Evolutionary conservation across 768 basidiomycete species (phyloP).

Genomic region (Fibroporia radiculosa): DNA sequence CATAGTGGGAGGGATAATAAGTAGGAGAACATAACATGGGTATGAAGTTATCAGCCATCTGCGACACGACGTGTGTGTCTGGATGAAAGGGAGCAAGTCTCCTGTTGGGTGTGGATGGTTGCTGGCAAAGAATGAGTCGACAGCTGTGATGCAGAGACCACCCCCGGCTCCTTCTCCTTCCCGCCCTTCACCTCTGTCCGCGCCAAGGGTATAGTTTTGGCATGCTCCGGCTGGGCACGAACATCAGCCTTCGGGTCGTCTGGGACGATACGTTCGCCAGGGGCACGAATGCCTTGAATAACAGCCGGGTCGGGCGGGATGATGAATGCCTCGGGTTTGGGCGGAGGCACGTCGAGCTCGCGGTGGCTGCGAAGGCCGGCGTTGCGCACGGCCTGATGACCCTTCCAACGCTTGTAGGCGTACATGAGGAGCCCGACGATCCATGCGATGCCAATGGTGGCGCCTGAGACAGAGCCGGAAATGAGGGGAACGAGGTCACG

Average conservation of each 20-base stretch:
- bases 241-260: conserved; percentile 8
- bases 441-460: conserved; percentile 41
- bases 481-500: conserved; percentile 42
- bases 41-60: no score
- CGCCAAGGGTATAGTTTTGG: conserved; percentile 1
- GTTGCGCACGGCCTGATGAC: conserved; percentile 38
- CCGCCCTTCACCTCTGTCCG: background rate
- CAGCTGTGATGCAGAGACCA: conserved; percentile 1
- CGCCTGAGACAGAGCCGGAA: conserved; percentile 51
- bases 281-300: conserved; percentile 37
- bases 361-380: conserved; percentile 36
- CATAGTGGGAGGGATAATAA: no score
- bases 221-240: conserved; percentile 1
- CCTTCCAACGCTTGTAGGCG: conserved; percentile 44
- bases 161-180: background rate
- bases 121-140: background rate
- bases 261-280: conserved; percentile 28
- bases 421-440: conserved; percentile 50
- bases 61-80: no score
- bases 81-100: no score
- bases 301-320: conserved; percentile 65
- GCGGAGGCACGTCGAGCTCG: conserved; percentile 26
- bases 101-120: background rate
- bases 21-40: no score
- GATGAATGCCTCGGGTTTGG: conserved; percentile 32